These are phyloP conservation scores for Ascochyta koolunga DNA, from an alignment of 2,329 filamentous ascomycete genomes.

Conservation along the genomic window DNA sequence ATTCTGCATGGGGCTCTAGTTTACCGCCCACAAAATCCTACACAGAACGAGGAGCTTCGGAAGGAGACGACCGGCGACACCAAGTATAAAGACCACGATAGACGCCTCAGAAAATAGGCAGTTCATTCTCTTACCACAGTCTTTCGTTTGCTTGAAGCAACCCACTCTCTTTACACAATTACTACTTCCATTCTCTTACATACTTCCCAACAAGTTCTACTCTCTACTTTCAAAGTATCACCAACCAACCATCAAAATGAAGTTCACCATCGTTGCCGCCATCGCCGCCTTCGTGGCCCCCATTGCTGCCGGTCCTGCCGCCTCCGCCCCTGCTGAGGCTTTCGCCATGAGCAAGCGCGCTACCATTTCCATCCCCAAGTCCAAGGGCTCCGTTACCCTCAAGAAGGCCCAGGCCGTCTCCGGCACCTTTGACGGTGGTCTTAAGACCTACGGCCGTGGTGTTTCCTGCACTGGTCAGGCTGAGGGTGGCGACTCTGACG, in stretches of 20 bases:
- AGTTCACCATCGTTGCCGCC: constrained; percentile 38
- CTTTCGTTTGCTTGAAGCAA: constrained; percentile 35
- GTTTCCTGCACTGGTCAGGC: constrained; percentile 50
- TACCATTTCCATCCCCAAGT: constrained; percentile 37
- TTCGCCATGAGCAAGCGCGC: constrained; percentile 41
- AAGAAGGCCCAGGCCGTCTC: constrained; percentile 29
- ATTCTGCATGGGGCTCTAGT: constrained; percentile 13
- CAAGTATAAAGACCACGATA: constrained; percentile 8
- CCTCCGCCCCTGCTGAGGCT: constrained; percentile 27
- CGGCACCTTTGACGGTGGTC: constrained; percentile 42
- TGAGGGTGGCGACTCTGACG: constrained; percentile 54
- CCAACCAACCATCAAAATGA: constrained; percentile 37
- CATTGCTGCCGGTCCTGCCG: constrained; percentile 38
- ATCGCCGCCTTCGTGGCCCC: constrained; percentile 36
- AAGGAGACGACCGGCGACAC: neutral
- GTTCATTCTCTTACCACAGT: constrained; percentile 22
- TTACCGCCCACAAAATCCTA: constrained; percentile 1
- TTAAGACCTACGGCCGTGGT: constrained; percentile 45
- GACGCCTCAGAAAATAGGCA: constrained; percentile 5
- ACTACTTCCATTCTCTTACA: constrained; percentile 27
- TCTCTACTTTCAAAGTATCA: constrained; percentile 22
- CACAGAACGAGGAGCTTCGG: neutral
- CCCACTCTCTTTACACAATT: constrained; percentile 24
- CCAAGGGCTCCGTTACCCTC: constrained; percentile 41
- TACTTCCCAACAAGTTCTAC: constrained; percentile 23